Evolutionary conservation across 2,329 filamentous ascomycete species (phyloP).

Genomic region (Aspergillus chevalieri): DNA sequence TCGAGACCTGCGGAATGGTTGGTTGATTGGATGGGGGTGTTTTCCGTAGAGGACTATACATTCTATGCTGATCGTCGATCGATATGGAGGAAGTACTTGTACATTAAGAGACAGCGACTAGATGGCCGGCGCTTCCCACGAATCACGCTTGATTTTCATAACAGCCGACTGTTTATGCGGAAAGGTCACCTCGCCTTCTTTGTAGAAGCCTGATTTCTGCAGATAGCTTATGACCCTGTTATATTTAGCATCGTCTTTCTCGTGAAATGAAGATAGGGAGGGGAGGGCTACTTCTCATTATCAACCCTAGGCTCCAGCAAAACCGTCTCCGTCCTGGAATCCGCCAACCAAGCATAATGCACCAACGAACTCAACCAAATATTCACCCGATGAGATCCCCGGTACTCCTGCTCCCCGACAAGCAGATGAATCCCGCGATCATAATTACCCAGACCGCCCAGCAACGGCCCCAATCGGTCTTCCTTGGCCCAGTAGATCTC

Average conservation of each 20-base stretch:
- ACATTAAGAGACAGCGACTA: slow-evolving; percentile 25
- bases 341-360: slow-evolving; percentile 75
- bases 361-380: slow-evolving; percentile 79
- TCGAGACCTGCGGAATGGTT: no score
- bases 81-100: not conserved
- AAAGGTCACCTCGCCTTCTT: slow-evolving; percentile 78
- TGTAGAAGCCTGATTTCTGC: slow-evolving; percentile 70
- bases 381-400: slow-evolving; percentile 68
- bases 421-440: slow-evolving; percentile 85
- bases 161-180: slow-evolving; percentile 90
- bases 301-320: slow-evolving; percentile 87
- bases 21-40: no score
- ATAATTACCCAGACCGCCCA: slow-evolving; percentile 66
- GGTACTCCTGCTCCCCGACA: slow-evolving; percentile 85
- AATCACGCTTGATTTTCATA: slow-evolving; percentile 71
- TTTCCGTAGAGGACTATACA: no score
- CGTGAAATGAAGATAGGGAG: not conserved
- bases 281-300: slow-evolving; percentile 66
- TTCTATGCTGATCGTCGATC: no score
- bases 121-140: slow-evolving; percentile 65
- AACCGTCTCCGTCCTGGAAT: slow-evolving; percentile 74
- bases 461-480: slow-evolving; percentile 65
- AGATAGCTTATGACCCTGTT: slow-evolving; percentile 64
- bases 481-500: slow-evolving; percentile 99
- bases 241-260: not conserved